phyloP scores from a whole-genome alignment of 106 monocot genomes.

The Hemerocallis citrina region DNA sequence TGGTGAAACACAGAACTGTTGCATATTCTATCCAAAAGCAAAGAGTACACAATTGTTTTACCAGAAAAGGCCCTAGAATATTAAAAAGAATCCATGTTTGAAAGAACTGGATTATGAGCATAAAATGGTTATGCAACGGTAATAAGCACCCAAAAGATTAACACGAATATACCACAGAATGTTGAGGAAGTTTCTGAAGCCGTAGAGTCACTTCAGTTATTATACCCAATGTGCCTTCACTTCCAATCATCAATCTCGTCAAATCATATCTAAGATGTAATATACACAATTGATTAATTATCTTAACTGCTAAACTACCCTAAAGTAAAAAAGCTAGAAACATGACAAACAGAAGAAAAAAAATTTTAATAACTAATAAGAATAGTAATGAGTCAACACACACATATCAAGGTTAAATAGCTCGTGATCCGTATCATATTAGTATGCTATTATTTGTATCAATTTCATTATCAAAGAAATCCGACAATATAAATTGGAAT shows the following conservation, averaged over 20 bases:
- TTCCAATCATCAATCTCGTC: slow-evolving; percentile 80
- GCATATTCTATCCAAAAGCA: neutral
- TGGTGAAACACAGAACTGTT: neutral
- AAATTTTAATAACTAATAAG: too few species aligned
- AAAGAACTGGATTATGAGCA: neutral
- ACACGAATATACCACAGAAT: slow-evolving; percentile 67
- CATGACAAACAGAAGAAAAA: neutral
- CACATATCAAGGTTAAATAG: too few species aligned
- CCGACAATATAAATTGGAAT: neutral
- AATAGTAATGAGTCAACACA: neutral
- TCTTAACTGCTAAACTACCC: neutral
- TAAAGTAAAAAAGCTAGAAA: neutral
- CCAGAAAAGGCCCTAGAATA: neutral
- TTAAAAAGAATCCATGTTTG: neutral
- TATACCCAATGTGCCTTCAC: slow-evolving; percentile 90
- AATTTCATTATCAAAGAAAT: neutral
- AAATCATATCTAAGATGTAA: slow-evolving; percentile 71
- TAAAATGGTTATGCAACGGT: neutral
- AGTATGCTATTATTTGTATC: too few species aligned
- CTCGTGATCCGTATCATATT: too few species aligned
- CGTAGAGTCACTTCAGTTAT: slow-evolving; percentile 95
- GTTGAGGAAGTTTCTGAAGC: slow-evolving; percentile 85
- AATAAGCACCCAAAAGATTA: neutral
- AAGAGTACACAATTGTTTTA: neutral
- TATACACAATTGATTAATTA: slow-evolving; percentile 1